phyloP scores from a whole-genome alignment of 768 basidiomycete species.

The Russula ochroleuca region DNA sequence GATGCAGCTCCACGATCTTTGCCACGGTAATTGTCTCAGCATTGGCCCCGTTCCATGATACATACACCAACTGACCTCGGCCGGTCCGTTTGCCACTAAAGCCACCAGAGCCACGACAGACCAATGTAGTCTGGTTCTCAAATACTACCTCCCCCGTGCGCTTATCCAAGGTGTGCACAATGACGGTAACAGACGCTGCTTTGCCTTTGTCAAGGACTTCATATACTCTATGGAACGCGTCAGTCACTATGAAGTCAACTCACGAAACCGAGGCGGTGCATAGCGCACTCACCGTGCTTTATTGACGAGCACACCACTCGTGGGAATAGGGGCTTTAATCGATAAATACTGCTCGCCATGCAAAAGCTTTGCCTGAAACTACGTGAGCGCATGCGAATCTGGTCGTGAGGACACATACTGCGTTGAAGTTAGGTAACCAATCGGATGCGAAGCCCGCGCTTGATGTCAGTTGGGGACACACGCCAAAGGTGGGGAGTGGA shows the following conservation, averaged over 20 bases:
- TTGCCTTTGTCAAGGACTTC: constrained; percentile 91
- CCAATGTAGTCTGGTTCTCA: constrained; percentile 88
- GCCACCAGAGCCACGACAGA: constrained; percentile 92
- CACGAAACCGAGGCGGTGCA: neutral
- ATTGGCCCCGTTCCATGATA: neutral
- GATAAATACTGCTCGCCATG: constrained; percentile 96
- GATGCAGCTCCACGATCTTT: constrained; percentile 87
- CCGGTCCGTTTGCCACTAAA: constrained; percentile 90
- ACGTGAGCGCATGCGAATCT: constrained; percentile 2
- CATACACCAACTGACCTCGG: constrained; percentile 50
- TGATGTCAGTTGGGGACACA: constrained; percentile 84
- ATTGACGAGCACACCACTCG: constrained; percentile 72
- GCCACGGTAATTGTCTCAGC: neutral
- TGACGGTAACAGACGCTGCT: constrained; percentile 80
- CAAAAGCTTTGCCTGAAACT: constrained; percentile 78
- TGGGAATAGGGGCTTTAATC: constrained; percentile 84
- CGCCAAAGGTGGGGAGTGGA: constrained; percentile 90
- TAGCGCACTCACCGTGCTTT: constrained; percentile 53
- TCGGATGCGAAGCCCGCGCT: constrained; percentile 65
- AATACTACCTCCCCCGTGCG: constrained; percentile 73
- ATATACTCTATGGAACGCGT: constrained; percentile 46
- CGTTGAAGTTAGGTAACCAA: constrained; percentile 94
- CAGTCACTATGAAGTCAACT: neutral
- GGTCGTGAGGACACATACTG: constrained; percentile 45
- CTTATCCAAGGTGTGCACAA: constrained; percentile 79